Evolutionary conservation across 1,284 basidiomycete genomes (phyloP), one percentile per base, ranked within the genome.

Genomic region (Coriolopsis trogii): DNA sequence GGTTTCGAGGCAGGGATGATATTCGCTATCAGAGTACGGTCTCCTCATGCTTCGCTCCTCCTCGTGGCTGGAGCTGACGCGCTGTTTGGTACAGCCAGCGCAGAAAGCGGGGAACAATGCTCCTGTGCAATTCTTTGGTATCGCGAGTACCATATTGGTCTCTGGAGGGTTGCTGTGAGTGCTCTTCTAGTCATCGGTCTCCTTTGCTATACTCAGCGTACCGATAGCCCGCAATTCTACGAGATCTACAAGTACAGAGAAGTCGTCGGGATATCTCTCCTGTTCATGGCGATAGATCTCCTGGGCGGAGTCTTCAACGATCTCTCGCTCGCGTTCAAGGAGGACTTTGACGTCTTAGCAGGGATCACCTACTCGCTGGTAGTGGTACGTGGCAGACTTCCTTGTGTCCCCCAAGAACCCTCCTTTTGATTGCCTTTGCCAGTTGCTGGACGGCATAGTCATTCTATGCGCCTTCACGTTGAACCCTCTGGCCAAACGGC

Each of bases 221-320:
- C 15, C 16, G 16, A 16, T 37, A 71, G 72, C 16, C 82, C 81
- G 4, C 80, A 84, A 64, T 84, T 80, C 55, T 77, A 74, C 59
- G 89, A 92, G 65, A 93, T 93, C 33, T 87, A 81, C 70, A 79
- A 80, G 59, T 76, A 76, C 57, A 74, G 75, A 53, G 84, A 91
- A 65, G 91, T 93, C 29, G 70, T 85, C 24, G 90, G 90, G 6
- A 85, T 94, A 49, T 89, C 84, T 0, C 69, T 89, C 43, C 41
- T 73, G 3, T 92, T 93, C 70, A 85, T 93, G 74, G 61, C 70
- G 1, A 75, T 92, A 37, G 91, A 93, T 64, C 79, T 85, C 41
- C 63, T 82, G 9, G 90, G 90, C 24, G 90, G 86, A 4, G 68
- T 93, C 4, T 91, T 91, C 68, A 82, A 78, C 41, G 77, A 82